phyloP scores from a whole-genome alignment of 75 land plant species.

The Azolla pinnata region DNA sequence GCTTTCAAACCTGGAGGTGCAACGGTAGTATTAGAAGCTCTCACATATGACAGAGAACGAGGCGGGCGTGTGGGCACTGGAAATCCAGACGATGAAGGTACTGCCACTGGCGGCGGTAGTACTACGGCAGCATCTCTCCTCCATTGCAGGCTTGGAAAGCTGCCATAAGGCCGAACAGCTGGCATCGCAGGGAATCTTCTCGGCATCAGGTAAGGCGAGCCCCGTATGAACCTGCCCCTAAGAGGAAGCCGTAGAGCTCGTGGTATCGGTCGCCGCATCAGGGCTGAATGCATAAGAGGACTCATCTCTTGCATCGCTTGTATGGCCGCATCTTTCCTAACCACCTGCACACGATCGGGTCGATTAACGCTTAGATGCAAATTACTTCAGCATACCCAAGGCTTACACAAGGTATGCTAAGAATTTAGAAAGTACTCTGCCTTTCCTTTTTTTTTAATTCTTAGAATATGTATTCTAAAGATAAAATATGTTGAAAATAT shows the following conservation, averaged over 20 bases:
- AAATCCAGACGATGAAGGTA: slow-evolving; percentile 4
- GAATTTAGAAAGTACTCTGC: neutral
- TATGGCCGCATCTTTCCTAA: slow-evolving; percentile 20
- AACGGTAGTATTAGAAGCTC: slow-evolving; percentile 4
- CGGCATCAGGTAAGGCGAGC: slow-evolving; percentile 14
- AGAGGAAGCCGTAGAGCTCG: slow-evolving; percentile 9
- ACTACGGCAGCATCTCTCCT: slow-evolving; percentile 22
- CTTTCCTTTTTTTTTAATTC: too few relatives aligned
- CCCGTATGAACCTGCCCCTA: slow-evolving; percentile 13
- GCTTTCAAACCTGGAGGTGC: too few relatives aligned
- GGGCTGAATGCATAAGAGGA: slow-evolving; percentile 6
- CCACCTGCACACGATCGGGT: too few relatives aligned
- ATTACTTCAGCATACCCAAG: too few relatives aligned
- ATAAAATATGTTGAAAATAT: neutral
- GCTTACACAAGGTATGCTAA: too few relatives aligned
- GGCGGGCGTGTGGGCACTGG: slow-evolving; percentile 11
- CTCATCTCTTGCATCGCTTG: slow-evolving; percentile 12
- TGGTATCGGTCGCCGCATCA: slow-evolving; percentile 9
- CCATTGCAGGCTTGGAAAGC: slow-evolving; percentile 25
- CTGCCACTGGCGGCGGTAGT: neutral
- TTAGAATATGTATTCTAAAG: neutral
- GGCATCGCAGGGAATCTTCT: slow-evolving; percentile 13
- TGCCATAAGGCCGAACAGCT: slow-evolving; percentile 15
- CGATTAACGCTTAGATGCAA: too few relatives aligned
- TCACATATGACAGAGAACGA: slow-evolving; percentile 31